Evolutionary conservation across 768 basidiomycete genomes (phyloP), one percentile per base, ranked within the genome.

Genomic region (Boletus patriciae): DNA sequence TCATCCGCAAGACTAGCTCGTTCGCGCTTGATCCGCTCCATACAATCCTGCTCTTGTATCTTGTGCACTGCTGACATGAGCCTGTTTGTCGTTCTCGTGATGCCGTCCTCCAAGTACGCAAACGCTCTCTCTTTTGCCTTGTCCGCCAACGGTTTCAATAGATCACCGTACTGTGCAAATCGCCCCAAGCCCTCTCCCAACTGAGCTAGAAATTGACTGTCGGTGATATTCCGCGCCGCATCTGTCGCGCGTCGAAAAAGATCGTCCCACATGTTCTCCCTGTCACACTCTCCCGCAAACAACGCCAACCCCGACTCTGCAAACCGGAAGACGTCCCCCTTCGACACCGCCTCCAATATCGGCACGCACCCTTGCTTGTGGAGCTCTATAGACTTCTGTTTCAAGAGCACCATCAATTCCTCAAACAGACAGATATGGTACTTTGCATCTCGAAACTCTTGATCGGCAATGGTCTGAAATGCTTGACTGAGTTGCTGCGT

Each of bases 351-450:
- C n/a, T n/a, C n/a, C n/a, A n/a, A n/a, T n/a, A n/a, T n/a, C n/a
- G n/a, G n/a, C n/a, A n/a, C n/a, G n/a, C n/a, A n/a, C n/a, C n/a
- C n/a, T n/a, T n/a, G n/a, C n/a, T n/a, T n/a, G n/a, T n/a, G n/a
- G n/a, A n/a, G n/a, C n/a, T n/a, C n/a, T n/a, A n/a, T n/a, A n/a
- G n/a, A n/a, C n/a, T n/a, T n/a, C n/a, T n/a, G n/a, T n/a, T n/a
- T n/a, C n/a, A n/a, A n/a, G n/a, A n/a, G n/a, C n/a, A n/a, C n/a
- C n/a, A n/a, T n/a, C n/a, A n/a, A n/a, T n/a, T n/a, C n/a, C n/a
- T n/a, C n/a, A n/a, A n/a, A n/a, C n/a, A 73, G 3, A 21, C 38
- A 25, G 18, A 71, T 46, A 10, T 54, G 63, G 0, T 62, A 31
- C 50, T 71, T 71, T 11, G 40, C 29, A 5, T 0, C 3, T 40